These are phyloP conservation scores for Poteriospumella lacustris DNA, from an alignment of 108 stramenopile species.

Conservation along the genomic window DNA sequence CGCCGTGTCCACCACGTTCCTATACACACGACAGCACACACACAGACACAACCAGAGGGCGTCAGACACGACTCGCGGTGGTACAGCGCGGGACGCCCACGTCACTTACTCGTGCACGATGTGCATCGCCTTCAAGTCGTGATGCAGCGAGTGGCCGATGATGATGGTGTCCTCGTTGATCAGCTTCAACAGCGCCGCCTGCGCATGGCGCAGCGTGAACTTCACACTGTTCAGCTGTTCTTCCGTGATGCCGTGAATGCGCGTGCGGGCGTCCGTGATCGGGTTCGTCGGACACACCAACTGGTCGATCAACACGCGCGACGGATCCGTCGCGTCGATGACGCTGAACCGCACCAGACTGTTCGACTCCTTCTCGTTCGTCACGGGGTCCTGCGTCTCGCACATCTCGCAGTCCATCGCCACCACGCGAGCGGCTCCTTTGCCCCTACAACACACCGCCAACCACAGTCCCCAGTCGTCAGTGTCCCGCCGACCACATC, in stretches of 20 bases:
- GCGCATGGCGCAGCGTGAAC: conserved; percentile 85
- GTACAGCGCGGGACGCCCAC: too few species aligned
- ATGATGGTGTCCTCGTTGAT: conserved; percentile 84
- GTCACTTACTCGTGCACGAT: conserved; percentile 65
- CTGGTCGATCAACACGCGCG: conserved; percentile 72
- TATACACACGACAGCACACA: too few species aligned
- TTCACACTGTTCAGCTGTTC: conserved; percentile 68
- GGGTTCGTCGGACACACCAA: conserved; percentile 85
- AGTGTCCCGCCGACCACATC: too few species aligned
- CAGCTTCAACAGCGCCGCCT: conserved; percentile 81
- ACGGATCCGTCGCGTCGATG: conserved; percentile 72
- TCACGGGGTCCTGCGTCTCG: conserved; percentile 77
- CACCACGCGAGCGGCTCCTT: conserved; percentile 70
- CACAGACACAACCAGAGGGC: too few species aligned
- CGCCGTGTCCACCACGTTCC: conserved; percentile 76
- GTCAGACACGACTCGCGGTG: too few species aligned
- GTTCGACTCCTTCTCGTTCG: conserved; percentile 64
- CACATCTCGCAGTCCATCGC: conserved; percentile 99
- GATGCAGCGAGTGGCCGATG: conserved; percentile 82
- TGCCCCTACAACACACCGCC: too few species aligned
- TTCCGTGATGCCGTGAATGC: conserved; percentile 79
- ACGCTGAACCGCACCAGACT: conserved; percentile 81
- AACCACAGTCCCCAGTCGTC: too few species aligned
- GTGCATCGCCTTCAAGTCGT: conserved; percentile 75
- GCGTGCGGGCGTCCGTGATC: conserved; percentile 73